Base-by-base conservation (phyloP, 2,329 filamentous ascomycete species). In the Aspergillus fructus region DNA sequence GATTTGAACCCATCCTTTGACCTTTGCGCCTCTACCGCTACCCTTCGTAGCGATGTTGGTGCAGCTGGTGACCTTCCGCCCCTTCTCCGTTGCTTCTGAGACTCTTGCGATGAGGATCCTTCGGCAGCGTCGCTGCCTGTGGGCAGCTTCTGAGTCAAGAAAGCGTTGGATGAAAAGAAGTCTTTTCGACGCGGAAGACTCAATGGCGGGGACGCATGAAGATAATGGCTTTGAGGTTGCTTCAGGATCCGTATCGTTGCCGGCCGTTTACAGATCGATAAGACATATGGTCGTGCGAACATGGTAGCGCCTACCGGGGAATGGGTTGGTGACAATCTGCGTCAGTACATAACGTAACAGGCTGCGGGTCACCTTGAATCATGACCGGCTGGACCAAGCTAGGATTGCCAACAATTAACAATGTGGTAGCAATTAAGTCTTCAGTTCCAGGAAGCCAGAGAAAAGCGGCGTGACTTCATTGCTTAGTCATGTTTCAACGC, bases 21-120 rank as follows among this genome's bases (percentile, higher is more conserved):
- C 63, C 76, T 78, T 75, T 96, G 91, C 17, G 93, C 92, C 66
- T 94, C 91, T 17, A 91, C 89, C 33, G 93, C 91, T 12, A 96
- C 91, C 58, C 92, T 85, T 55, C 93, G 86, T 33, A 97, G 79
- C 2, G 91, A 94, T 60, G 88, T 89, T 64, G 91, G 89, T 45
- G 85, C 78, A 23, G 81, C 79, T 3, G 82, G 78, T 23, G 77
- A 76, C 60, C 83, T 75, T n/a, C 72, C 68, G 6, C 74, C 71
- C 62, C 83, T 82, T 56, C 80, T 78, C 66, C 79, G 80, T 65
- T 76, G 68, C 17, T 73, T 71, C 45, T 71, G 70, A 4, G 59
- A 49, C 39, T 71, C 66, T 15, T 56, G 37, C 15, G 55, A 37
- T 15, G 53, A 37, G 12, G 53, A 40, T 19, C 66, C 64, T 17